Conservation (phyloP, 1,284 basidiomycete species). For the Thecaphora frezii region DNA sequence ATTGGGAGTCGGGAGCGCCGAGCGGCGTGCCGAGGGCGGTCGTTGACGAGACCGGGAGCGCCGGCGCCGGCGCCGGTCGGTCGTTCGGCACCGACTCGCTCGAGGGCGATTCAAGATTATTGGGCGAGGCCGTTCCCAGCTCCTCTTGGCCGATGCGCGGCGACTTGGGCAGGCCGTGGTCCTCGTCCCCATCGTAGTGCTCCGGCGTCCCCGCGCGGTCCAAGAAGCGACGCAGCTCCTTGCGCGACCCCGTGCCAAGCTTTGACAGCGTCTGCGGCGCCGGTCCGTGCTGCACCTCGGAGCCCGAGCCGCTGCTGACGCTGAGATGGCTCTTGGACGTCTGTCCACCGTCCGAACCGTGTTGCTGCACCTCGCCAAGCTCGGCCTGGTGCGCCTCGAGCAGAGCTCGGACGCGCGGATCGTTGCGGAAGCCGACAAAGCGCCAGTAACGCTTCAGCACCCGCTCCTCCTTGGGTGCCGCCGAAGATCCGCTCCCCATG, state of each 20-base stretch:
- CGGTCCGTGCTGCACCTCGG: constrained; percentile 39
- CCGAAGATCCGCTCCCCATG: constrained; percentile 10
- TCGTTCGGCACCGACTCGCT: too few relatives aligned
- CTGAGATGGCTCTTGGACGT: constrained; percentile 12
- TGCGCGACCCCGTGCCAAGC: constrained; percentile 27
- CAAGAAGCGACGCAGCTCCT: constrained; percentile 21
- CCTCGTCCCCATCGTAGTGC: constrained; percentile 18
- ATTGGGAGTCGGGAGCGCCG: too few relatives aligned
- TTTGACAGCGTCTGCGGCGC: constrained; percentile 31
- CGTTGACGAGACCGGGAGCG: too few relatives aligned
- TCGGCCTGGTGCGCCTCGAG: constrained; percentile 45
- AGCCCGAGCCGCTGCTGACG: constrained; percentile 8
- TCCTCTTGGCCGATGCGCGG: too few relatives aligned
- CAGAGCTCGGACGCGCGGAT: constrained; percentile 44
- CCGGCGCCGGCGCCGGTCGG: too few relatives aligned
- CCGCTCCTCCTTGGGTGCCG: constrained; percentile 45
- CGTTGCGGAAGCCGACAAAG: constrained; percentile 59
- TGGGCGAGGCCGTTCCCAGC: too few relatives aligned
- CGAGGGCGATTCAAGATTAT: too few relatives aligned
- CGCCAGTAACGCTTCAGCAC: constrained; percentile 59
- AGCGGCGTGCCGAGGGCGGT: too few relatives aligned
- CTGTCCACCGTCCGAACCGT: too few relatives aligned
- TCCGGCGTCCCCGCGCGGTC: constrained; percentile 35
- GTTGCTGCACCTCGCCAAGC: constrained; percentile 6
- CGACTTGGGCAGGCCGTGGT: neutral